Base-by-base conservation (phyloP, 768 basidiomycete species). In the Dioszegia hungarica region DNA sequence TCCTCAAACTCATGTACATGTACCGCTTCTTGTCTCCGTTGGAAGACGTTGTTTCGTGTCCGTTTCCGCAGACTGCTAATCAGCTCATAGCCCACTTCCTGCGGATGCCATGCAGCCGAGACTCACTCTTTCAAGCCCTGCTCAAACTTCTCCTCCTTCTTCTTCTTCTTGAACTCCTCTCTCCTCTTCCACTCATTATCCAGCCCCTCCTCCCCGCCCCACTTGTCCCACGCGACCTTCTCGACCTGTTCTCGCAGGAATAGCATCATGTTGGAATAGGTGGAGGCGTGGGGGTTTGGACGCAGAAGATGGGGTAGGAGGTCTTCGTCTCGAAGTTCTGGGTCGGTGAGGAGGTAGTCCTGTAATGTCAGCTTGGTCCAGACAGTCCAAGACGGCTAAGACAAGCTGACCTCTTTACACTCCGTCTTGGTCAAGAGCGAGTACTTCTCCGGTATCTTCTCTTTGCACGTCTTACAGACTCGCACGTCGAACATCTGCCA, bases 201-300 rank as follows among this genome's bases (percentile, higher is more conserved):
- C 45, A 99, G 76, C 10, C 84, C 90, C 74, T 95, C 92, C 9
- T 89, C 82, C 1, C 90, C 89, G 0, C 91, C 93, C 95, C 95
- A 99, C 77, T 99, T 99, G 73, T 89, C 86, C 87, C 87, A 95
- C 4, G 95, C 94, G 76, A 93, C 97, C 41, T 86, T 89, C 75
- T 99, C 95, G 1, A 76, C 76, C 75, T 98, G 94, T 69, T 80
- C 87, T 31, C 95, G 85, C 4, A 97, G 80, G 77, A 88, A 98
- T 20, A 99, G 81, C 95, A 98, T 98, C 95, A 98, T 98, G 79
- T 98, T 99, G 33, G 89, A 88, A 72, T 89, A 98, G 0, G 90
- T 93, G 11, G 91, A 88, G 62, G 89, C 87, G 79, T 95, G 92
- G 3, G 90, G 93, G 74, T 97, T 97, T 19, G 90, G 88, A 70